phyloP scores from a whole-genome alignment of 106 monocot species.

The Apostasia shenzhenica region DNA sequence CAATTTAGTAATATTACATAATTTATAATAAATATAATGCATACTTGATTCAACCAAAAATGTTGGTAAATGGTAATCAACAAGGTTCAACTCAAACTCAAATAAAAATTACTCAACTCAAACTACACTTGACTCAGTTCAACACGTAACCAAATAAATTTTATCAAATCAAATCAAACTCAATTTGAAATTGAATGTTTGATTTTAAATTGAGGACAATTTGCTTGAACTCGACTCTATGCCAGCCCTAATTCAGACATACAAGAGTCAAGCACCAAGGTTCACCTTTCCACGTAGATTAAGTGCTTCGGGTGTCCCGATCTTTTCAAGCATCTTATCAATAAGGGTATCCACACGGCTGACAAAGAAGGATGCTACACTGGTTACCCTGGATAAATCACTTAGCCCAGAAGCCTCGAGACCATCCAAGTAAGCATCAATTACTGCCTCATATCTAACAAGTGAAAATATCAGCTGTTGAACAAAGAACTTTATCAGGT shows the following conservation, averaged over 20 bases:
- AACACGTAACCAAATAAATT: too few species aligned
- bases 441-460: conserved; percentile 81
- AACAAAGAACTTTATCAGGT: conserved; percentile 11
- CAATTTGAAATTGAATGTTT: too few species aligned
- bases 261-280: too few species aligned
- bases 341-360: conserved; percentile 80
- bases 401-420: conserved; percentile 72
- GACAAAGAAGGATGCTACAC: conserved; percentile 96
- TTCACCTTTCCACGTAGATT: conserved; percentile 78
- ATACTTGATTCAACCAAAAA: too few species aligned
- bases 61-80: too few species aligned
- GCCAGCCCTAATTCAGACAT: background rate
- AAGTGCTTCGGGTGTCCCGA: conserved; percentile 85
- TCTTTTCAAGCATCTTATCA: conserved; percentile 86
- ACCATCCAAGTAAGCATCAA: conserved; percentile 93
- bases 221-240: background rate
- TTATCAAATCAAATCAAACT: too few species aligned
- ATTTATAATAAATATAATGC: too few species aligned
- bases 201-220: too few species aligned
- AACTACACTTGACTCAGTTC: too few species aligned
- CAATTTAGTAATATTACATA: too few species aligned
- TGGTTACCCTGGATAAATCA: conserved; percentile 77
- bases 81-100: too few species aligned
- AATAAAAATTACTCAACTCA: too few species aligned
- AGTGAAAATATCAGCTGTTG: conserved; percentile 84